Evolutionary conservation across 495 filamentous ascomycete genomes (phyloP).

Genomic region (Lasiosphaeriaceae sp.): DNA sequence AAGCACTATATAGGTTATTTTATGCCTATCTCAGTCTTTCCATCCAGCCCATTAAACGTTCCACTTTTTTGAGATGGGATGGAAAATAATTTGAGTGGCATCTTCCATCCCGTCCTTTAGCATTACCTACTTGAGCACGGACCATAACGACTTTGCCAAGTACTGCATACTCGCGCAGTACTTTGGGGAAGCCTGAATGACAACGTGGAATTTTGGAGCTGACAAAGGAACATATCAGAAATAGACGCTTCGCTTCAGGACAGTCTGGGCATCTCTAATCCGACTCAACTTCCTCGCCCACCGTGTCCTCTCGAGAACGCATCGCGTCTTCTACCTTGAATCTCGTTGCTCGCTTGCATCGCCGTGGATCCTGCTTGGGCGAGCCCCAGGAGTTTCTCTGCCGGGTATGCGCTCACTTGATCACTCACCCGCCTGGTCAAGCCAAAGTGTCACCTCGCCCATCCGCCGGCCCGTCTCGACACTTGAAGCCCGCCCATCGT

Average conservation of each 20-base stretch:
- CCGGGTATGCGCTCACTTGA: neutral
- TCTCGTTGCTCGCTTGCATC: neutral
- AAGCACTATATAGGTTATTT: no score
- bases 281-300: neutral
- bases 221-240: slow-evolving; percentile 1
- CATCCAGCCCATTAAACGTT: no score
- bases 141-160: neutral
- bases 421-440: neutral
- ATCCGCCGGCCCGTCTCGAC: neutral
- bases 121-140: neutral
- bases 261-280: neutral
- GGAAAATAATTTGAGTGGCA: no score
- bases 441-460: no score
- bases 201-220: slow-evolving; percentile 32
- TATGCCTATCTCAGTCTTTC: no score
- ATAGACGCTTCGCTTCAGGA: neutral
- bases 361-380: neutral
- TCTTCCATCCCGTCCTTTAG: no score
- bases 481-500: neutral
- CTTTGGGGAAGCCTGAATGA: slow-evolving; percentile 15
- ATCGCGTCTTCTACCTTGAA: neutral
- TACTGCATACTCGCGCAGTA: neutral
- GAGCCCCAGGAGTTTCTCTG: neutral
- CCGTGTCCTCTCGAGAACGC: neutral
- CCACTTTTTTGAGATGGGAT: no score